A percentile compares a stretch with the other conserved stretches of the same genome.
These are phyloP conservation scores for Alternaria postmessia DNA, from an alignment of 2,329 filamentous ascomycete genomes.

Conservation along the genomic window DNA sequence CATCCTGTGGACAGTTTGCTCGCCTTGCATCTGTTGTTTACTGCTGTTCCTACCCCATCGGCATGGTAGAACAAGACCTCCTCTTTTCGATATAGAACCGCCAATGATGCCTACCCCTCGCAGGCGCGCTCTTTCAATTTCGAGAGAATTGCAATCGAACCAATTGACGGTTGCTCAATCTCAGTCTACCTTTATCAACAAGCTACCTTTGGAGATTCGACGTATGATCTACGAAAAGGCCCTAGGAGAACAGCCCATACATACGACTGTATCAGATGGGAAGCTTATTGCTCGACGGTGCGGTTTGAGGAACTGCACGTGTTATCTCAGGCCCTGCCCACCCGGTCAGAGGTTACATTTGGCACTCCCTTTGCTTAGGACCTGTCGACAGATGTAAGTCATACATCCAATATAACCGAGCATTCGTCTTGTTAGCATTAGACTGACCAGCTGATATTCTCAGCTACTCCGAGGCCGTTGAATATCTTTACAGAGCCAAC, in stretches of 20 bases:
- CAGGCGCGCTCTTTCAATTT: conserved; percentile 22
- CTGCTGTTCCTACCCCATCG: conserved; percentile 16
- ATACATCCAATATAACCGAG: not conserved
- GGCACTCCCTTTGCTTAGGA: conserved; percentile 22
- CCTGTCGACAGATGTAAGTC: conserved; percentile 35
- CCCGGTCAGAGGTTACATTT: conserved; percentile 8
- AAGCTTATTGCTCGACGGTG: conserved; percentile 19
- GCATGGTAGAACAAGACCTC: not conserved
- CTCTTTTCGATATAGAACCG: not conserved
- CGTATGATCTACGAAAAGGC: conserved; percentile 28
- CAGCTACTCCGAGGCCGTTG: conserved; percentile 37
- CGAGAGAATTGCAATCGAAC: conserved; percentile 7
- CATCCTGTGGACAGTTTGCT: conserved; percentile 23
- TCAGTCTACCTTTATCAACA: conserved; percentile 28
- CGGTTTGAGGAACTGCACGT: not conserved
- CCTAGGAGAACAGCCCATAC: conserved; percentile 22
- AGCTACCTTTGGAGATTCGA: conserved; percentile 32
- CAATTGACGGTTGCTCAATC: conserved; percentile 25
- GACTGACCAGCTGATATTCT: not conserved
- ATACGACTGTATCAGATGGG: conserved; percentile 17
- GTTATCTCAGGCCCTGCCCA: not conserved
- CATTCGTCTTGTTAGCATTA: not conserved
- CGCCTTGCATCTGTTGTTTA: conserved; percentile 27
- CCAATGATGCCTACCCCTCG: conserved; percentile 28
- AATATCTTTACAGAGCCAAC: conserved; percentile 31